Conservation (phyloP, 768 basidiomycete species). For the Kwoniella shandongensis region DNA sequence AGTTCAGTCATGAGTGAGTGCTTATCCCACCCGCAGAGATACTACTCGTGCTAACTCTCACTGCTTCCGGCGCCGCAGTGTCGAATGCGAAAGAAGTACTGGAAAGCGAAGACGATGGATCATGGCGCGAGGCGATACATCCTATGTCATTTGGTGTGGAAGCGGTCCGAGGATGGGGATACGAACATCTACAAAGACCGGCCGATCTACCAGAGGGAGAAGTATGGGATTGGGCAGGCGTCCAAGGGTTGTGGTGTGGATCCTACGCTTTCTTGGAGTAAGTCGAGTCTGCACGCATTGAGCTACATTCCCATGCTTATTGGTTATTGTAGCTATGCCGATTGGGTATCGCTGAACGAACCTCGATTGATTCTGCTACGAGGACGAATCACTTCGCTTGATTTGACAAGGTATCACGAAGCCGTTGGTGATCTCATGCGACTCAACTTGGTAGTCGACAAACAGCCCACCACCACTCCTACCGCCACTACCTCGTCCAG, state of each 20-base stretch:
- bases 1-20: slow-evolving; percentile 45
- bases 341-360: slow-evolving; percentile 44
- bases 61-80: slow-evolving; percentile 22
- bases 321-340: slow-evolving; percentile 28
- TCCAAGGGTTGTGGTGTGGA: slow-evolving; percentile 47
- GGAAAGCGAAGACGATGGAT: slow-evolving; percentile 25
- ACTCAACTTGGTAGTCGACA: slow-evolving; percentile 30
- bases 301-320: neutral
- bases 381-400: slow-evolving; percentile 17
- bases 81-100: slow-evolving; percentile 40
- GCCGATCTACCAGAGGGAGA: slow-evolving; percentile 25
- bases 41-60: too few relatives aligned
- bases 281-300: neutral
- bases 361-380: slow-evolving; percentile 23
- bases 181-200: slow-evolving; percentile 31
- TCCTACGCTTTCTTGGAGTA: slow-evolving; percentile 53
- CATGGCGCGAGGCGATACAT: slow-evolving; percentile 34
- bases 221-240: slow-evolving; percentile 50
- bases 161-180: slow-evolving; percentile 36
- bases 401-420: slow-evolving; percentile 40
- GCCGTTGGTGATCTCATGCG: slow-evolving; percentile 46
- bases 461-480: too few relatives aligned
- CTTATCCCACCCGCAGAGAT: neutral
- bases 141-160: slow-evolving; percentile 41
- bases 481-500: too few relatives aligned